Evolutionary conservation across 139 green algal species (phyloP), one percentile per base, ranked within the genome.

Genomic region (Picochlorum sp.): DNA sequence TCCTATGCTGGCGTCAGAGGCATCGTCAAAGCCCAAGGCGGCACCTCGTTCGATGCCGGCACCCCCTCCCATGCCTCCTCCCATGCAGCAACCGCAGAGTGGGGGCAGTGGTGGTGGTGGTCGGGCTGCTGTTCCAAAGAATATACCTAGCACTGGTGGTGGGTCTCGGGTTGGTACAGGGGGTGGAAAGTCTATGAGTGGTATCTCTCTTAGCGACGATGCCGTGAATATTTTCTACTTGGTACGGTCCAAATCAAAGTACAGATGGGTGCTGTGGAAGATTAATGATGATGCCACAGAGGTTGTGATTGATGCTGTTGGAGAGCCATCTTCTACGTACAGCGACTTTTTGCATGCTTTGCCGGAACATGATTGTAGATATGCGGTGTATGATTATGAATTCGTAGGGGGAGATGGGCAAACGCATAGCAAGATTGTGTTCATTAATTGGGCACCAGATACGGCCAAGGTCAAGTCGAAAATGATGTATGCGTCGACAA

Each of bases 401-500:
- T 88, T 86, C 71, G 70, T 58, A 6, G 88, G 81, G 44, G 62
- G 66, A 8, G 88, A 95, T 15, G 74, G 80, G 28, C 80, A 85
- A 56, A 71, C 75, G 4, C 74, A 87, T 65, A 85, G 86, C 68
- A 94, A 94, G 75, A 72, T 95, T 9, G 77, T 95, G 4, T 95
- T 95, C 62, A 38, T 94, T 21, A 84, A 85, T 67, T 95, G 88
- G 87, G 83, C 85, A 4, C 86, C 88, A 24, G 84, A 92, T 24
- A 65, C 62, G 23, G 77, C 80, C 20, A 70, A 56, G 6, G 67
- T 85, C 41, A 88, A 87, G 63, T 55, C 68, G 56, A 95, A 94
- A 73, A 93, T 95, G 86, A 92, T 95, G 85, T 95, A 93, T 63
- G 85, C 88, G 3, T 81, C 67, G 59, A 95, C 86, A 54, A 95